Conservation (phyloP, 1,284 basidiomycete species). For the Polyporus tsugae region DNA sequence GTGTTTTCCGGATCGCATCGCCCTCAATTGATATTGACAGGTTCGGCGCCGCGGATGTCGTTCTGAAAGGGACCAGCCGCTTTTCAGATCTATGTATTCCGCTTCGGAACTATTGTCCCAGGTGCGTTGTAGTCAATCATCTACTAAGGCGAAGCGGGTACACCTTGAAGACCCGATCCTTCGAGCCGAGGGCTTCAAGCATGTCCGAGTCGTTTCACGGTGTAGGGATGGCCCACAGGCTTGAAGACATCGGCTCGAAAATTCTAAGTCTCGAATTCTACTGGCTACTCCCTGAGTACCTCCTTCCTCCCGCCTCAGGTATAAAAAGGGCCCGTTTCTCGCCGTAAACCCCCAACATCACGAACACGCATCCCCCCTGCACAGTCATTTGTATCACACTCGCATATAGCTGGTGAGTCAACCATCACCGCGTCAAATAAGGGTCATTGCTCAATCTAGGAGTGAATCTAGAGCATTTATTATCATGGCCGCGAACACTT, state of each 20-base stretch:
- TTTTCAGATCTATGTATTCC: not conserved
- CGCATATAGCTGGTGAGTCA: conserved; percentile 18
- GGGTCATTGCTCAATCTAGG: not conserved
- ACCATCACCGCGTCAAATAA: not conserved
- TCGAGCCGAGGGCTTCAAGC: not conserved
- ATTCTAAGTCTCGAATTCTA: not conserved
- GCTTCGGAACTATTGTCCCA: not conserved
- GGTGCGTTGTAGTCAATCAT: not conserved
- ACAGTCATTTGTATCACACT: not conserved
- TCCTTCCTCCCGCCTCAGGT: not conserved
- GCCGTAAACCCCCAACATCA: conserved; percentile 6
- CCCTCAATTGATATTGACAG: not conserved
- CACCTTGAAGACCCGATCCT: not conserved
- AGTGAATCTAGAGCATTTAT: not conserved
- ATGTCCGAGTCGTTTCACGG: not conserved
- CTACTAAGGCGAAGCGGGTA: not conserved
- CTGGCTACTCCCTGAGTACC: not conserved
- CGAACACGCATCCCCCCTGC: not conserved
- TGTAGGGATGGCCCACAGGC: not conserved
- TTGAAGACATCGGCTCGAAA: conserved; percentile 1
- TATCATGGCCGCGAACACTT: conserved; percentile 21
- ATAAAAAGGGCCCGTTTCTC: conserved; percentile 7
- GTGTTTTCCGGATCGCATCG: not conserved
- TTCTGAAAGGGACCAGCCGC: not conserved
- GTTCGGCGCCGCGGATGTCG: not conserved